Base-by-base conservation (phyloP, 768 basidiomycete genomes). In the Xerocomellus amylosporus region DNA sequence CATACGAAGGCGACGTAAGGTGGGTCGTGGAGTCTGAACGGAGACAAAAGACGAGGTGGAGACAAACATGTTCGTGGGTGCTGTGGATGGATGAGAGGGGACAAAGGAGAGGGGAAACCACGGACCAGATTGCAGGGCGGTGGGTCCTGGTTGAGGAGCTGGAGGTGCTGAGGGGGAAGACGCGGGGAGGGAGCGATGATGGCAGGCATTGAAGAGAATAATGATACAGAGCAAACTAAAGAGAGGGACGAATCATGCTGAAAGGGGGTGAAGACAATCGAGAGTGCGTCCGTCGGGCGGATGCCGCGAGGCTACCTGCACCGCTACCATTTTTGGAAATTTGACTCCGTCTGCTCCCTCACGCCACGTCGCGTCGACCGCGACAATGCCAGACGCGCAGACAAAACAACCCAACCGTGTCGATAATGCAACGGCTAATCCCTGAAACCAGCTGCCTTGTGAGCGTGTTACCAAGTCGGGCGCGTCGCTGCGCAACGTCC, bases 131-230 rank as follows among this genome's bases (percentile, higher is more conserved):
- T 36, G 28, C 20, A 7, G 34, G 24, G 12, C 5, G 8, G 31
- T 1, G 44, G 19, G 47, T 53, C 54, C 5, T 56, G 61, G 2
- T 48, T 2, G 44, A 66, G 40, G 42, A 61, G 49, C 33, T 24
- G 49, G 13, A 58, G 36, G 42, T 45, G 53, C 30, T 63, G 65
- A 15, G 64, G 56, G 26, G 71, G 69, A 50, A 58, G 58, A 62
- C 72, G 73, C 13, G 76, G 74, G 9, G 69, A 64, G 22, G 77
- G 75, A 15, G 75, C 72, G 63, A 76, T 55, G 68, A 81, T 77
- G 67, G 75, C 62, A 58, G 74, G 72, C 74, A 77, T 77, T 54
- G 36, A 26, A 46, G 53, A 45, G 31, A 64, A 67, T 64, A 69
- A 64, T 55, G 70, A 72, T 70, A 74, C 65, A 72, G 70, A 69